Percentiles rank a stretch among this genome's conserved stretches.
phyloP scores from a whole-genome alignment of 306 rosid genomes.

The Lathyrus oleraceus region DNA sequence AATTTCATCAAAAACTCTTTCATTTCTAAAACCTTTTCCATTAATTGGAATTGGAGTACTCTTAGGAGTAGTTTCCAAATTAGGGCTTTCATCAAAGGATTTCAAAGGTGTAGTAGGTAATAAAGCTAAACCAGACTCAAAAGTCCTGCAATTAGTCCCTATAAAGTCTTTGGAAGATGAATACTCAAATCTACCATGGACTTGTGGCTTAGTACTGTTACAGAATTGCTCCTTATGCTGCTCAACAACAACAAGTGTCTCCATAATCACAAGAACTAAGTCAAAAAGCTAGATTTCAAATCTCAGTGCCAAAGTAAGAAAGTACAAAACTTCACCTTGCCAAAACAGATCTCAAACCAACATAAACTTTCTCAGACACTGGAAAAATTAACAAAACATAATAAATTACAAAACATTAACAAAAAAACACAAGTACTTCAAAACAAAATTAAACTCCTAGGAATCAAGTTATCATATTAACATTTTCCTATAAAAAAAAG shows the following conservation, averaged over 20 bases:
- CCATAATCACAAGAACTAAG: constrained; percentile 50
- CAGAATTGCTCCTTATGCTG: constrained; percentile 71
- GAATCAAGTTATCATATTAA: not conserved
- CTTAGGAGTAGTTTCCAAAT: constrained; percentile 29
- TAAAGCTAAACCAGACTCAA: constrained; percentile 64
- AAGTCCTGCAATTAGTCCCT: constrained; percentile 76
- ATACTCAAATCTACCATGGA: constrained; percentile 49
- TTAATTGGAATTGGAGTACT: constrained; percentile 66
- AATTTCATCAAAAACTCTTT: constrained; percentile 37
- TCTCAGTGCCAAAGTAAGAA: constrained; percentile 17
- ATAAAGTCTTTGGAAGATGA: constrained; percentile 49
- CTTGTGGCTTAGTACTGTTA: constrained; percentile 47
- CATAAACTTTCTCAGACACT: constrained; percentile 29
- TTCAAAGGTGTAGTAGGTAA: constrained; percentile 65
- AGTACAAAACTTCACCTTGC: constrained; percentile 7
- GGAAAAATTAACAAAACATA: not conserved
- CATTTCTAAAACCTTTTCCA: constrained; percentile 34
- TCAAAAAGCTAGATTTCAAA: not conserved
- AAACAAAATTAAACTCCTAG: not conserved
- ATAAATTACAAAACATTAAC: not conserved
- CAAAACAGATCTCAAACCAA: constrained; percentile 42
- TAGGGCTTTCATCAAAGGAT: constrained; percentile 34
- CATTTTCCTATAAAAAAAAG: not conserved
- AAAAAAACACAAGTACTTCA: not conserved
- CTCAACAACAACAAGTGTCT: constrained; percentile 71